Evolutionary conservation across 352 stramenopile genomes (phyloP).

Genomic region (Globisporangium uncinulatum): DNA sequence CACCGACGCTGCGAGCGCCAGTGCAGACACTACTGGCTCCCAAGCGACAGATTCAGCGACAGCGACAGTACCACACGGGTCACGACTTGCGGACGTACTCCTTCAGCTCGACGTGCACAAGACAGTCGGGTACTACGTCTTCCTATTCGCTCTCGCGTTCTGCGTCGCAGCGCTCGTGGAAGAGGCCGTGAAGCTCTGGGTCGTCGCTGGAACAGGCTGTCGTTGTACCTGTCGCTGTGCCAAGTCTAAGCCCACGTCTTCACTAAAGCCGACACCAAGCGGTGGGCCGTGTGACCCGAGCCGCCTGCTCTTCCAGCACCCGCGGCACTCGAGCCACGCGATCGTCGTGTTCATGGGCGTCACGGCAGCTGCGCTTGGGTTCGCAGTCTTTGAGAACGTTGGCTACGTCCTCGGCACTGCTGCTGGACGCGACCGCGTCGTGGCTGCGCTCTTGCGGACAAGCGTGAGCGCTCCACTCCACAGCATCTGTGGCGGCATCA

Average conservation of each 20-base stretch:
- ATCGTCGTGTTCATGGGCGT: slow-evolving; percentile 58
- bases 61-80: slow-evolving; percentile 12
- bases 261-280: background rate
- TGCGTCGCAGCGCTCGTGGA: slow-evolving; percentile 58
- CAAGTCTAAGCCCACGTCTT: slow-evolving; percentile 7
- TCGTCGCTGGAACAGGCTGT: slow-evolving; percentile 50
- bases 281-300: slow-evolving; percentile 46
- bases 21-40: background rate
- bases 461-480: slow-evolving; percentile 49
- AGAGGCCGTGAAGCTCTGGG: slow-evolving; percentile 61
- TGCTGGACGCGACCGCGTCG: slow-evolving; percentile 26
- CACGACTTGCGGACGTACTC: slow-evolving; percentile 36
- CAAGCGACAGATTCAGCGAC: too few relatives aligned
- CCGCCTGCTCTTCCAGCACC: slow-evolving; percentile 36
- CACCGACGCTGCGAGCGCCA: too few relatives aligned
- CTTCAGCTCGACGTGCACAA: slow-evolving; percentile 45
- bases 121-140: slow-evolving; percentile 55
- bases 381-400: slow-evolving; percentile 60
- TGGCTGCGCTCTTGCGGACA: slow-evolving; percentile 33
- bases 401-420: slow-evolving; percentile 33
- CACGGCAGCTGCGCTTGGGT: slow-evolving; percentile 42
- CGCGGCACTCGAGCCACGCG: slow-evolving; percentile 39
- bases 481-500: slow-evolving; percentile 56
- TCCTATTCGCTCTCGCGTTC: slow-evolving; percentile 45
- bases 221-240: slow-evolving; percentile 21